A percentile compares a stretch with the other conserved stretches of the same genome.
phyloP scores from a whole-genome alignment of 257 asterid genomes.

The Asclepias syriaca region DNA sequence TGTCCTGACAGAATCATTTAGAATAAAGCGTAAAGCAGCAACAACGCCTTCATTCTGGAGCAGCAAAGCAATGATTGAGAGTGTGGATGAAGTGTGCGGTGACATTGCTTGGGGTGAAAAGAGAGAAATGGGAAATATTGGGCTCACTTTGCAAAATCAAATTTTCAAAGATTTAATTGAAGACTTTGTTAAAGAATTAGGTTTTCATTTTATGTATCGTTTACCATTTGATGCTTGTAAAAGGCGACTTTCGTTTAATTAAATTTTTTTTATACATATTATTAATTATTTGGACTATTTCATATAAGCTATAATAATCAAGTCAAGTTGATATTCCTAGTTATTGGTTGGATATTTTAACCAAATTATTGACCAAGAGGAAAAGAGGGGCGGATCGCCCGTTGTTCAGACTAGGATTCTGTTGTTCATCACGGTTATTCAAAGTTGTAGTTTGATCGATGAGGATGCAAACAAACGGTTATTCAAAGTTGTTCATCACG shows the following conservation, averaged over 20 bases:
- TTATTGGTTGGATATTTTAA: too few species aligned
- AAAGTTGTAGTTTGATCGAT: too few species aligned
- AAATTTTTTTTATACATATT: background rate
- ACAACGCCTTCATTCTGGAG: constrained; percentile 30
- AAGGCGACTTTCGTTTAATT: constrained; percentile 53
- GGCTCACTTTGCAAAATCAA: constrained; percentile 54
- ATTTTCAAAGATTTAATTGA: constrained; percentile 66
- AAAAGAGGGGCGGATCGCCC: too few species aligned
- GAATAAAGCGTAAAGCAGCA: constrained; percentile 28
- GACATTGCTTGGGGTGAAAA: constrained; percentile 71
- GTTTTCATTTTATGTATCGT: constrained; percentile 16
- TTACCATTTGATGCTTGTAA: constrained; percentile 60
- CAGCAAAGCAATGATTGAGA: constrained; percentile 58
- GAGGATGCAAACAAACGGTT: too few species aligned
- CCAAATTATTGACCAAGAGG: too few species aligned
- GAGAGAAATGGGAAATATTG: constrained; percentile 63
- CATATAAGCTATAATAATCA: too few species aligned
- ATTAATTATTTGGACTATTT: too few species aligned
- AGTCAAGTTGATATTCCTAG: too few species aligned
- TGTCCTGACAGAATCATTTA: constrained; percentile 26
- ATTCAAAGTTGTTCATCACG: too few species aligned
- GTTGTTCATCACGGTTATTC: too few species aligned
- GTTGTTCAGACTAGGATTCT: too few species aligned
- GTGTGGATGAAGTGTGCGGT: constrained; percentile 68
- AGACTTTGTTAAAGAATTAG: constrained; percentile 53